A percentile compares a stretch with the other conserved stretches of the same genome.
These are phyloP conservation scores for Golubevia sp. DNA, from an alignment of 1,284 basidiomycete genomes.

Conservation along the genomic window DNA sequence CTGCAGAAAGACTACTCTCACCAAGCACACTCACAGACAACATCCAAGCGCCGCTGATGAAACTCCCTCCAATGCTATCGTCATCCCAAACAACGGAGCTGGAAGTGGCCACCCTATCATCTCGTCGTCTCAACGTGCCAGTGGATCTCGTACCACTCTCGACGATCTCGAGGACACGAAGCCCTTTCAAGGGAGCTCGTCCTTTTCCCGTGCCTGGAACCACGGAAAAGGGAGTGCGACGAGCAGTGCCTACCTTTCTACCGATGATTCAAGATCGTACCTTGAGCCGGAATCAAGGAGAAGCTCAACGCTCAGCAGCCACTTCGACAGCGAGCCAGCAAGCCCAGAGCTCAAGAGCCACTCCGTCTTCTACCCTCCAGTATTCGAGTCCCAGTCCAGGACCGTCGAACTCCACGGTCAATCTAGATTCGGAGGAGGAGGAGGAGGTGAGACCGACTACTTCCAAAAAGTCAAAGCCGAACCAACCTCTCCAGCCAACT, in stretches of 20 bases:
- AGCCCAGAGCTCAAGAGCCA: neutral
- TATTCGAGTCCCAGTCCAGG: neutral
- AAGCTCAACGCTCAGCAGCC: neutral
- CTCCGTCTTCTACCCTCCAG: neutral
- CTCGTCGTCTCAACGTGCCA: neutral
- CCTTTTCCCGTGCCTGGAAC: neutral
- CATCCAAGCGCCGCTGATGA: conserved; percentile 24
- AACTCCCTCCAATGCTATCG: too few species aligned
- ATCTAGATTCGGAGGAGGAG: too few species aligned
- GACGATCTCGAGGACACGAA: neutral
- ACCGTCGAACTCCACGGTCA: neutral
- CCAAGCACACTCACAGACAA: conserved; percentile 62
- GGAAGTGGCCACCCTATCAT: neutral
- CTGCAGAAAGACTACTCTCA: conserved; percentile 64
- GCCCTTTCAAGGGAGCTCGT: neutral
- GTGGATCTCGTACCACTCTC: too few species aligned
- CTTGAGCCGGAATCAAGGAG: neutral
- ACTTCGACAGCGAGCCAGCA: neutral
- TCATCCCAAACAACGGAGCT: neutral
- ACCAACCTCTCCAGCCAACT: neutral
- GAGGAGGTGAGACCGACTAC: neutral
- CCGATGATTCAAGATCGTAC: neutral
- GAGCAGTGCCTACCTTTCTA: neutral
- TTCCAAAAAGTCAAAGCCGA: neutral
- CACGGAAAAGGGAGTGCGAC: neutral